Evolutionary conservation across 495 filamentous ascomycete species (phyloP).

Genomic region (Evernia prunastri): DNA sequence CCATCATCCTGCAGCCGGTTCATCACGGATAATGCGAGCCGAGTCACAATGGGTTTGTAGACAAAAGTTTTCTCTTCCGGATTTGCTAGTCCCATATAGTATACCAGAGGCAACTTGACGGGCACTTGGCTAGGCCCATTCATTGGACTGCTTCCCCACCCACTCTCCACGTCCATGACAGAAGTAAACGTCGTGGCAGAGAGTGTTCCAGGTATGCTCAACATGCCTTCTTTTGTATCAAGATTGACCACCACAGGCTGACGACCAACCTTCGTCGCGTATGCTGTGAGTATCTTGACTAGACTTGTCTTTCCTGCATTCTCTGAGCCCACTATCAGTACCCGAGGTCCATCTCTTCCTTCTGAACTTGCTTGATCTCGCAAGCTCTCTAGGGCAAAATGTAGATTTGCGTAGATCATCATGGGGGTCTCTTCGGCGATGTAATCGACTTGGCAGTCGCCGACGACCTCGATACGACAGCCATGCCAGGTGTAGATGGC

Average conservation of each 20-base stretch:
- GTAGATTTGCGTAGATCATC: conserved; percentile 74
- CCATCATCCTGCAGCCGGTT: conserved; percentile 74
- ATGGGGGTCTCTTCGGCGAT: conserved; percentile 80
- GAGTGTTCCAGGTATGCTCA: conserved; percentile 77
- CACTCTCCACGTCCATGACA: conserved; percentile 83
- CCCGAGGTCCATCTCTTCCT: conserved; percentile 63
- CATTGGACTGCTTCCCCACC: conserved; percentile 86
- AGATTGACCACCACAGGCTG: conserved; percentile 82
- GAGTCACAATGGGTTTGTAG: conserved; percentile 66
- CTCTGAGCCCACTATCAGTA: conserved; percentile 75
- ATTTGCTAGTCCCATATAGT: conserved; percentile 71
- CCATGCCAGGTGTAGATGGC: conserved; percentile 90
- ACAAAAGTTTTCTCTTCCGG: conserved; percentile 67
- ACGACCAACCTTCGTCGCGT: conserved; percentile 67
- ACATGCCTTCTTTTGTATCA: conserved; percentile 78
- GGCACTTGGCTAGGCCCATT: conserved; percentile 81
- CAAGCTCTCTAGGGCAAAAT: conserved; percentile 71
- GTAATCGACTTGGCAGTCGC: conserved; percentile 63
- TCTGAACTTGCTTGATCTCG: conserved; percentile 46
- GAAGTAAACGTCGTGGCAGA: conserved; percentile 76
- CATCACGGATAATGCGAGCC: conserved; percentile 72
- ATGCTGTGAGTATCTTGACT: conserved; percentile 71
- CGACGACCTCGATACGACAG: conserved; percentile 68
- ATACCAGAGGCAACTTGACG: conserved; percentile 88
- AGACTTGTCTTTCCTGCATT: conserved; percentile 82